Conservation (phyloP, 345 rosid genomes). For the Heritiera littoralis region DNA sequence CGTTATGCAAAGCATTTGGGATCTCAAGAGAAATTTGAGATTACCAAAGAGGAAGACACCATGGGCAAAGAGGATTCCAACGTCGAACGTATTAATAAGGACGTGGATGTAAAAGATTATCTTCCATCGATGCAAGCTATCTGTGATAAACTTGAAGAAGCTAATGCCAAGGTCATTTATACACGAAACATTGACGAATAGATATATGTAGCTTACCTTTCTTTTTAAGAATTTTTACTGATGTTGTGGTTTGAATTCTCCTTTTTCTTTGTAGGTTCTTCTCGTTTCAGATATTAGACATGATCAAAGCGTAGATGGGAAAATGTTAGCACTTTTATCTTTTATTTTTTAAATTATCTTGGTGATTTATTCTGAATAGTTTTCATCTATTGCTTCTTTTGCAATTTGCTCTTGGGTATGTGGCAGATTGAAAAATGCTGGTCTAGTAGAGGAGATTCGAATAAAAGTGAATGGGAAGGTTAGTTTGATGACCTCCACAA, state of each 20-base stretch:
- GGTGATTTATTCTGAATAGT: not conserved
- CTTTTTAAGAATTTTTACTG: conserved; percentile 28
- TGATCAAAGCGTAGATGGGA: conserved; percentile 71
- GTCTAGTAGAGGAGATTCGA: conserved; percentile 62
- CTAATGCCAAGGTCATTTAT: conserved; percentile 60
- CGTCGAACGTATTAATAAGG: conserved; percentile 44
- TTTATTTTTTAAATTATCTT: conserved; percentile 1
- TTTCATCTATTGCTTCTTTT: not conserved
- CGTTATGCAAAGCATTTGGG: conserved; percentile 76
- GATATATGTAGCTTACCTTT: conserved; percentile 18
- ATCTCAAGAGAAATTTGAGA: conserved; percentile 68
- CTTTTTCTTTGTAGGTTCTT: conserved; percentile 55
- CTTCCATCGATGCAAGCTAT: conserved; percentile 73
- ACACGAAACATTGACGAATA: not conserved
- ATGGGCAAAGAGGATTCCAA: conserved; percentile 34
- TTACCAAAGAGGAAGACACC: conserved; percentile 49
- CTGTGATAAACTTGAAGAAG: conserved; percentile 73
- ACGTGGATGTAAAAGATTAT: conserved; percentile 67
- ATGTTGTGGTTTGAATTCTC: conserved; percentile 21
- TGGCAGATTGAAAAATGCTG: conserved; percentile 69
- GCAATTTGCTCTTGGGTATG: conserved; percentile 42
- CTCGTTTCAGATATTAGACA: conserved; percentile 77
- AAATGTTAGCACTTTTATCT: conserved; percentile 43
- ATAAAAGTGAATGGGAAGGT: conserved; percentile 78
- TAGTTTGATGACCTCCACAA: conserved; percentile 13